Evolutionary conservation across 73 alveolate genomes (phyloP), one percentile per base, ranked within the genome.

Genomic region (Blepharisma stoltei): DNA sequence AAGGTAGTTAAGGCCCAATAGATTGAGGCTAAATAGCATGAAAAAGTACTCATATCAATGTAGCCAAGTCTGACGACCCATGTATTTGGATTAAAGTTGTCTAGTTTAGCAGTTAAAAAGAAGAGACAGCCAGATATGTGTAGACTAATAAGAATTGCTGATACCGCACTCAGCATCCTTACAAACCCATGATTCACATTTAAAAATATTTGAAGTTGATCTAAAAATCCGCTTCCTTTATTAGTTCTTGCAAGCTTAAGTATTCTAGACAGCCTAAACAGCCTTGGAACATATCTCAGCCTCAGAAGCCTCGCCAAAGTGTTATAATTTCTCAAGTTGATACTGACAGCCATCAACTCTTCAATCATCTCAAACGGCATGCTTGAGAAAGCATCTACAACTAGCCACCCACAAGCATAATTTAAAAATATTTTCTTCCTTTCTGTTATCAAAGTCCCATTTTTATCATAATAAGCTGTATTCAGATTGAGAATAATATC

Each of bases 81-180:
- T 6, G 92, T 83, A n/a, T 83, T 87, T 3, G 89, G 88, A 20
- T 60, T 25, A 53, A 89, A 87, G 79, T 89, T 90, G 27, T 82
- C 89, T 37, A 82, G 77, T 66, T 82, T 89, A 9, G 96, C 92
- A 1, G 69, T 45, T 27, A 86, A 43, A 78, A 73, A 89, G 91
- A 92, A 89, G n/a, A 87, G 50, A 54, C 96, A 89, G 27, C 88
- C 77, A 41, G 83, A 69, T 32, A 89, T 67, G 78, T 89, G 96
- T n/a, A 85, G 82, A 18, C 83, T 37, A 25, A 86, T 47, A 37
- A 83, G 49, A 4, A 80, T 81, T 7, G 85, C 46, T 32, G 70
- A 54, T 11, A 82, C 47, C 21, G 78, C 85, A 20, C 54, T 66
- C 11, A 71, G 43, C 83, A 83, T 47, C 55, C 77, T 79, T 49